phyloP scores from a whole-genome alignment of 129 eudicot genomes.

The Heracleum sosnowskyi region DNA sequence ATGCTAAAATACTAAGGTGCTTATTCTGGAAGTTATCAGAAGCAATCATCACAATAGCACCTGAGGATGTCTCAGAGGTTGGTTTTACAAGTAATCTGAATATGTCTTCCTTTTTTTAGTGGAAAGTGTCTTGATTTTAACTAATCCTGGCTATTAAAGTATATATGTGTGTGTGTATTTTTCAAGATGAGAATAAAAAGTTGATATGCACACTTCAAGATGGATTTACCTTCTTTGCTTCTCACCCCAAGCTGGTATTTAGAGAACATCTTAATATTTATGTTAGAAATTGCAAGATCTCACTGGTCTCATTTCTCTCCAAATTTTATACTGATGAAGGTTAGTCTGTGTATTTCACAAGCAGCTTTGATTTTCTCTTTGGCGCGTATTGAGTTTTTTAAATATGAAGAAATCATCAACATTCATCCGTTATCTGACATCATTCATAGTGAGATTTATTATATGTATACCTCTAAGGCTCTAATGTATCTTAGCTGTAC shows the following conservation, averaged over 20 bases:
- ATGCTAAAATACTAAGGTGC: conserved; percentile 48
- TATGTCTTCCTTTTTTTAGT: conserved; percentile 6
- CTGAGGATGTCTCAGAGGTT: conserved; percentile 43
- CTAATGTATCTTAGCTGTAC: not conserved
- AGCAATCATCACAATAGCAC: conserved; percentile 37
- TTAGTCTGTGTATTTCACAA: conserved; percentile 7
- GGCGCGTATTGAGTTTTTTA: not conserved
- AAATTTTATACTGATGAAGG: conserved; percentile 59
- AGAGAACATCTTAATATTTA: conserved; percentile 54
- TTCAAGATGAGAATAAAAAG: conserved; percentile 57
- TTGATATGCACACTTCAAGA: conserved; percentile 39
- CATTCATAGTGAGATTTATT: not conserved
- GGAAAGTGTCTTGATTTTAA: not conserved
- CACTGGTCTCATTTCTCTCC: conserved; percentile 45
- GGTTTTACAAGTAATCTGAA: conserved; percentile 11
- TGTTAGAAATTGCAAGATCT: conserved; percentile 41
- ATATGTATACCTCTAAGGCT: not conserved
- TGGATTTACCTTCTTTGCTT: conserved; percentile 61
- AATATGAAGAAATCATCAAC: not conserved
- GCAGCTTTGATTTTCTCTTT: not conserved
- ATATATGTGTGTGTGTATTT: not conserved
- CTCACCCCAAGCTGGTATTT: conserved; percentile 39
- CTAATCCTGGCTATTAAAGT: not conserved
- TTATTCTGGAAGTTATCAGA: conserved; percentile 60
- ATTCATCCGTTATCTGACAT: not conserved